Base-by-base conservation (phyloP, 2,329 filamentous ascomycete species). In the Penicillium sp. region DNA sequence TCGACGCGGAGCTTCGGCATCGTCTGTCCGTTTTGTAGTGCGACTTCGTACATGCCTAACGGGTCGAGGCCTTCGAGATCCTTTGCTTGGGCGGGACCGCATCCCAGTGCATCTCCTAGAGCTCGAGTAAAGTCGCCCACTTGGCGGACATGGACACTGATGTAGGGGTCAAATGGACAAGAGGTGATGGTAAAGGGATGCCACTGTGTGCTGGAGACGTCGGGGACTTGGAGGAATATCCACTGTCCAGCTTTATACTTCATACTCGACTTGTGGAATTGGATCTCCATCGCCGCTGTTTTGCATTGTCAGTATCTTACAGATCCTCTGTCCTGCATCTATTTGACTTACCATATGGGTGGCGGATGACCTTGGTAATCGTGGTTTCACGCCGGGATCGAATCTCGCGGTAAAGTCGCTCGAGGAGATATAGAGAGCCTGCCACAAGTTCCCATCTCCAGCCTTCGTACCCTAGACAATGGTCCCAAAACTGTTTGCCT, bases 121-220 rank as follows among this genome's bases (percentile, higher is more conserved):
- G 86, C 83, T 53, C 84, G 83, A 10, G 93, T 98, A 67, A 95
- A 98, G 74, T 98, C 93, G 59, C 93, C 93, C 6, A 97, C 92
- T 75, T 97, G 93, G 42, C 93, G 88, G 50, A 98, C 85, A 71
- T 98, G 93, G 27, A 98, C 81, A 33, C 89, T 95, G 58, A 97
- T 83, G 66, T 97, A 97, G 0, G 89, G 88, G 63, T 98, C 93
- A 66, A 89, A 93, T 4, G 93, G 93, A 72, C 93, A 98, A 8
- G 93, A 97, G 2, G 93, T 98, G 71, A 98, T 97, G 65, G 93
- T 98, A 69, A 97, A 98, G 1, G 93, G 93, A 73, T 98, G 93
- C 93, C 93, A 98, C 75, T 98, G 90, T 66, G 89, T 85, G 62
- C 79, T 82, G 57, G 89, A 95, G 46, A 98, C 83, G 6, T 88